Evolutionary conservation across 441 rosid species (phyloP), one percentile per base, ranked within the genome.

Genomic region (Gossypium aridum): DNA sequence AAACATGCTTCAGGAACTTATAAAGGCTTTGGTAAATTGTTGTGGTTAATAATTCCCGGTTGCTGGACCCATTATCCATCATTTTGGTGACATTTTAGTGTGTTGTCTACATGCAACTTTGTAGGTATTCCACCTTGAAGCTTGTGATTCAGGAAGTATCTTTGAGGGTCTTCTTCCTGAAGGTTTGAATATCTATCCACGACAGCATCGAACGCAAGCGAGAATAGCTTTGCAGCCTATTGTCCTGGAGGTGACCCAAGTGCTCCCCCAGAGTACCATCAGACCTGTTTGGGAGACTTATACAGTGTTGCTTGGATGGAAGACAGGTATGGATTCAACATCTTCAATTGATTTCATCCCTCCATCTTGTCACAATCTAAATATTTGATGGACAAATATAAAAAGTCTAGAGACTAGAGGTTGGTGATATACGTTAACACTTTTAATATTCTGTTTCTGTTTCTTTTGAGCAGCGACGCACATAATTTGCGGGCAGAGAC

Each of bases 241-340:
- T 93, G 99, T 76, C 99, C 99, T 3, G 98, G 94, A 75, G 98
- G 91, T 51, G 47, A 77, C 72, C 96, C 98, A 67, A 84, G 94
- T 73, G 93, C 90, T 80, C 95, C 93, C 8, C 89, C 91, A 17
- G 96, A 96, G 77, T 96, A 87, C 66, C 91, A 87, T 68, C 91
- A 91, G 16, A 96, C 97, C 78, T 96, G 99, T 84, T 88, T 96
- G 86, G 99, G 98, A 72, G 98, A 96, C 88, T 84, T 96, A 73
- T 96, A 92, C 71, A 93, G 98, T 83, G 85, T 92, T 80, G 89
- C 95, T 67, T 92, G 98, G 99, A 95, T 95, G 99, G 99, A 95
- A 85, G 97, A 93, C 71, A 92, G 99, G 99, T 93, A 87, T 64
- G 70, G 19, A 57, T 4, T 55, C 17, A 67, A 67, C 37, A 14